These are phyloP conservation scores for Xerocomus potaroensis DNA, from an alignment of 768 basidiomycete genomes.

Conservation along the genomic window DNA sequence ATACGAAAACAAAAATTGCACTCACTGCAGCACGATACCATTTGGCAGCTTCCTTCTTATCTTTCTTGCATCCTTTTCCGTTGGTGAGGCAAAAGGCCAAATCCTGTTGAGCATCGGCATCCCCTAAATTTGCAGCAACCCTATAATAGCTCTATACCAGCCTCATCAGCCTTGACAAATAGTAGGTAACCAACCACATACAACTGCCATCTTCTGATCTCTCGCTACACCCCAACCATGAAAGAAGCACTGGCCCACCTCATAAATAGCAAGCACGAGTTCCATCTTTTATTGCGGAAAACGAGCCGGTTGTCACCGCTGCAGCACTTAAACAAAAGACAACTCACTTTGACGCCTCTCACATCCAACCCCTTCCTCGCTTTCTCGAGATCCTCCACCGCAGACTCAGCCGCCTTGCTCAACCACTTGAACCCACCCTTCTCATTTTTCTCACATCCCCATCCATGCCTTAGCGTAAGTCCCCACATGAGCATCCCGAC, in stretches of 20 bases:
- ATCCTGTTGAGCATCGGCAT: conserved; percentile 83
- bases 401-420: conserved; percentile 73
- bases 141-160: conserved; percentile 67
- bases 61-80: conserved; percentile 86
- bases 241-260: conserved; percentile 90
- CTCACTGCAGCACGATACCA: conserved; percentile 88
- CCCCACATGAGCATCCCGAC: conserved; percentile 96
- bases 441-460: conserved; percentile 83
- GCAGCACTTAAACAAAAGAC: neutral
- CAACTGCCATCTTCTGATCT: conserved; percentile 87
- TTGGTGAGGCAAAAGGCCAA: conserved; percentile 82
- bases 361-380: conserved; percentile 52
- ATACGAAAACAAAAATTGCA: conserved; percentile 5
- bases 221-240: conserved; percentile 88
- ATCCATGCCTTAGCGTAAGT: conserved; percentile 77
- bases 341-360: conserved; percentile 48
- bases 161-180: neutral
- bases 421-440: conserved; percentile 79
- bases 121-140: conserved; percentile 80
- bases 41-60: conserved; percentile 79
- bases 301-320: neutral
- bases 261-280: conserved; percentile 84
- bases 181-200: conserved; percentile 34
- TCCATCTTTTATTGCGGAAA: conserved; percentile 51
- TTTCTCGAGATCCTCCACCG: conserved; percentile 70